A percentile compares a stretch with the other conserved stretches of the same genome.
Evolutionary conservation across 805 yeast genomes (phyloP).

Genomic region (Saccharomycopsis sp.): DNA sequence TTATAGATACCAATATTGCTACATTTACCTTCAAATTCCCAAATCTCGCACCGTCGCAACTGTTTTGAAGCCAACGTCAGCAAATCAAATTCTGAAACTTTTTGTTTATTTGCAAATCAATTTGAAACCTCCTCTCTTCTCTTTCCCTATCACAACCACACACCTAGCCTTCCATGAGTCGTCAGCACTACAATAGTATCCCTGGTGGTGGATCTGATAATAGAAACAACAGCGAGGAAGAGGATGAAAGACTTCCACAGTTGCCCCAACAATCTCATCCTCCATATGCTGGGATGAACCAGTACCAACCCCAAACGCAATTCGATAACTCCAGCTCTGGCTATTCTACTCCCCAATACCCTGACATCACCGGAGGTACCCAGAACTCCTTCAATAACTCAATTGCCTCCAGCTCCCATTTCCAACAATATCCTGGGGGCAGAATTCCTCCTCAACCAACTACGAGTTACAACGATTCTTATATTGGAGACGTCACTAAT

Average conservation of each 20-base stretch:
- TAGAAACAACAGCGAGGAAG: no score
- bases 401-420: not conserved
- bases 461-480: not conserved
- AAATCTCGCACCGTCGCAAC: no score
- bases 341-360: not conserved
- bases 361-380: not conserved
- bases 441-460: not conserved
- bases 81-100: no score
- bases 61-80: no score
- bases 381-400: not conserved
- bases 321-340: not conserved
- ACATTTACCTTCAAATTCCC: no score
- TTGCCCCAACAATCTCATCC: slow-evolving; percentile 4
- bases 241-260: slow-evolving; percentile 1
- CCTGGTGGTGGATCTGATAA: no score
- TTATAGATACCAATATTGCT: no score
- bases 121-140: no score
- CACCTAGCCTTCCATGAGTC: no score
- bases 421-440: not conserved
- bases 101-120: no score
- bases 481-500: not conserved
- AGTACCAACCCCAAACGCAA: not conserved
- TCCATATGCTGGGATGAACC: not conserved
- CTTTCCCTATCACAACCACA: no score
- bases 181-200: no score